Percentiles rank a stretch among this genome's conserved stretches.
Evolutionary conservation across 2,329 filamentous ascomycete species (phyloP).

Genomic region (Cladosporium sp.): DNA sequence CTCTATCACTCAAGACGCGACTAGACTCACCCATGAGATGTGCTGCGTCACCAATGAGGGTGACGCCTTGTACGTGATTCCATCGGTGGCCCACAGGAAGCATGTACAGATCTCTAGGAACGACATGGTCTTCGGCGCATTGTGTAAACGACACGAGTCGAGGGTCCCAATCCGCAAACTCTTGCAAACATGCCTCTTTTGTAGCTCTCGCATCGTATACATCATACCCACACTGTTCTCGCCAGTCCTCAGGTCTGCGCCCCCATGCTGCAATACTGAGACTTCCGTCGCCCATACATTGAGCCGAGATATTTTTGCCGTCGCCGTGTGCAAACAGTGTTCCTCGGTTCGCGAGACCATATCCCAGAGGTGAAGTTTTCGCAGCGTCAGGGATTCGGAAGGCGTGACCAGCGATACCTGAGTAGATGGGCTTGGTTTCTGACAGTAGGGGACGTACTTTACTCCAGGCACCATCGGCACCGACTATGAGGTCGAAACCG

Average conservation of each 20-base stretch:
- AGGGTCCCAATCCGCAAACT: constrained; percentile 38
- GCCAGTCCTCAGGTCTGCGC: constrained; percentile 33
- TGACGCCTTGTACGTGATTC: constrained; percentile 41
- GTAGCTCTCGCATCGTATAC: constrained; percentile 28
- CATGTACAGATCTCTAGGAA: constrained; percentile 41
- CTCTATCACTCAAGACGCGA: neutral
- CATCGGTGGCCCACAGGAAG: constrained; percentile 44
- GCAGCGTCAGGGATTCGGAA: constrained; percentile 36
- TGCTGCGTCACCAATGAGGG: constrained; percentile 46
- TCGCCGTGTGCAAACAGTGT: constrained; percentile 38
- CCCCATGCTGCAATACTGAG: constrained; percentile 35
- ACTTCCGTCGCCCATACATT: constrained; percentile 40
- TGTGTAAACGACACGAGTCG: constrained; percentile 34
- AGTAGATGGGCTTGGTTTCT: constrained; percentile 35
- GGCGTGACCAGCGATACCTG: constrained; percentile 40
- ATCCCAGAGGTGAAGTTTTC: constrained; percentile 30
- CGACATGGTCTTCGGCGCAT: constrained; percentile 29
- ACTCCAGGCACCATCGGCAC: constrained; percentile 49
- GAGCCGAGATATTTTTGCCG: constrained; percentile 33
- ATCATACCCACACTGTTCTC: constrained; percentile 29
- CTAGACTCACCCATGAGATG: constrained; percentile 38
- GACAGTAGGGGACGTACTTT: constrained; percentile 40
- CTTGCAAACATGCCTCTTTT: constrained; percentile 29
- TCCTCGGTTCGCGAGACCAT: constrained; percentile 38
- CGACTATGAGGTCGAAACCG: constrained; percentile 47